Evolutionary conservation across 2,329 filamentous ascomycete genomes (phyloP), one percentile per base, ranked within the genome.

Genomic region (Pestalotiopsis sp.): DNA sequence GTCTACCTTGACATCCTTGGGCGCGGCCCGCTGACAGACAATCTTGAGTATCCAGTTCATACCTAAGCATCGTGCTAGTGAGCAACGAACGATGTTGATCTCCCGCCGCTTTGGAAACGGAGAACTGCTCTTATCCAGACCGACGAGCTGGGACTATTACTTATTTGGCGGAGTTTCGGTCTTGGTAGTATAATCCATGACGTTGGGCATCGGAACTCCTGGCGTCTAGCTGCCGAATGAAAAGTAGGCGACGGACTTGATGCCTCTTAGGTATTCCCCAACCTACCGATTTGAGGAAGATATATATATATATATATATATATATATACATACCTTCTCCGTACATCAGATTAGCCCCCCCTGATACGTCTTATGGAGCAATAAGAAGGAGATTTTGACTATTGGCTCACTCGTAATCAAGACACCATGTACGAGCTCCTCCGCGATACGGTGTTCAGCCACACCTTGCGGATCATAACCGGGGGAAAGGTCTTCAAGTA

Each of bases 381-480:
- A 9, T 36, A 36, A 9, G 31, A 9, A 36, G 31, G 31, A 36
- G 31, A 36, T 9, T 36, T 7, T 2, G 9, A 9, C 7, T 36
- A 9, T 7, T 27, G 27, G 25, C 25, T 14, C 6, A n/a, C 36
- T 36, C 58, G 9, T 17, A n/a, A 62, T 38, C 31, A 20, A 62
- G n/a, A n/a, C 11, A 62, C 25, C 27, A 62, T 38, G 31, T 39
- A 39, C 31, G 71, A 69, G 25, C 74, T 83, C 58, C 75, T 86
- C 31, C 80, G 81, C n/a, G 83, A 85, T 68, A 81, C 83, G 1
- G 72, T 79, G 12, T 78, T 81, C 62, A 80, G 83, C 9, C 78
- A 83, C 66, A 52, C 76, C 20, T 67, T 84, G 17, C 82, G 83
- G n/a, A 68, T 85, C 4, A 71, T 82, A 1, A 80, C 80, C 1